Evolutionary conservation across 495 filamentous ascomycete genomes (phyloP).

Genomic region (Neurospora sp.): DNA sequence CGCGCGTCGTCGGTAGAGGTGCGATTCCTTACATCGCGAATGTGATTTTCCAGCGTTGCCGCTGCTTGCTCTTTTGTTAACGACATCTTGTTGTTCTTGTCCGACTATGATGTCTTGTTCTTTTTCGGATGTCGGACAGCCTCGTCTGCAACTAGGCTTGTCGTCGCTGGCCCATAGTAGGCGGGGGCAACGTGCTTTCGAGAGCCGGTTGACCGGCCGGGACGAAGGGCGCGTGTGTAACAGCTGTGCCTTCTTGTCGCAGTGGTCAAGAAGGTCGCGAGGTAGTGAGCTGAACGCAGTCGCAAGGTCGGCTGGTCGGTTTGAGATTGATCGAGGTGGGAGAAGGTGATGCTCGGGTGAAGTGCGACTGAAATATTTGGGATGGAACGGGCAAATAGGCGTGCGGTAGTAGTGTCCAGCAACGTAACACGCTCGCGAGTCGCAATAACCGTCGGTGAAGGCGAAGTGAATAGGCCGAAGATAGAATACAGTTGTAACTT

Average conservation of each 20-base stretch:
- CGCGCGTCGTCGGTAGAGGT: slow-evolving; percentile 25
- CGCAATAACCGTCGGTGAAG: neutral
- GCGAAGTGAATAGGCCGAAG: neutral
- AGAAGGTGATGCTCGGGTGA: neutral
- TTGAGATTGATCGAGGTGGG: neutral
- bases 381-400: neutral
- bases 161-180: slow-evolving; percentile 25
- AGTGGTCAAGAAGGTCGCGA: neutral
- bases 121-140: slow-evolving; percentile 8
- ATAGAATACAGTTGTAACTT: neutral
- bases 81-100: slow-evolving; percentile 17
- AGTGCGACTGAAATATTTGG: neutral
- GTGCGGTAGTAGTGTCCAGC: neutral
- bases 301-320: neutral
- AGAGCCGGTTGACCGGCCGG: neutral
- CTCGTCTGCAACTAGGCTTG: slow-evolving; percentile 15
- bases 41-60: slow-evolving; percentile 22
- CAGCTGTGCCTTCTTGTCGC: neutral
- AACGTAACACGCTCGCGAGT: neutral
- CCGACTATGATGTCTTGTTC: neutral
- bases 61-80: slow-evolving; percentile 20
- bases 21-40: slow-evolving; percentile 24
- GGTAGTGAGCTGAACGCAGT: neutral
- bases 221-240: neutral
- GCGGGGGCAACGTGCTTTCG: neutral